phyloP scores from a whole-genome alignment of 2,329 filamentous ascomycete genomes.

The Diaporthe velutina region DNA sequence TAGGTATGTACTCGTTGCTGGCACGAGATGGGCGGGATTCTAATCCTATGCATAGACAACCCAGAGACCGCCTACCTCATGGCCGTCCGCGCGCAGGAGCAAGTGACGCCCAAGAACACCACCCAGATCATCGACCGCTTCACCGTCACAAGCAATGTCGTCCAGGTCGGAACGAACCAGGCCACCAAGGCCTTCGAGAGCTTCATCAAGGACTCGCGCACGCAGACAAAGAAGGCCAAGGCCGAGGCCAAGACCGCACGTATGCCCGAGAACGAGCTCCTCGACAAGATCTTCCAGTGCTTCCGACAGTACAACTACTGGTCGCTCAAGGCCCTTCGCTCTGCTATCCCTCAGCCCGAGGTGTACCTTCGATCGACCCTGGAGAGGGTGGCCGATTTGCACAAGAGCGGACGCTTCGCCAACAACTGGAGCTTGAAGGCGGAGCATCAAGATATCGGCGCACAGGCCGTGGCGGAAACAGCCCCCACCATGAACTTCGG shows the following conservation, averaged over 20 bases:
- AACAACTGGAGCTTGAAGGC: slow-evolving; percentile 87
- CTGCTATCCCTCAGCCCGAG: slow-evolving; percentile 86
- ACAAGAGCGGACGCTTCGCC: slow-evolving; percentile 86
- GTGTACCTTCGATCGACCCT: slow-evolving; percentile 90
- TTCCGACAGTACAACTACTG: slow-evolving; percentile 93
- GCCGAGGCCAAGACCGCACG: slow-evolving; percentile 88
- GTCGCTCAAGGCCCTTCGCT: slow-evolving; percentile 89
- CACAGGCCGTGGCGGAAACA: slow-evolving; percentile 60
- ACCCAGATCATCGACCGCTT: slow-evolving; percentile 64
- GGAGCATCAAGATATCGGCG: slow-evolving; percentile 65
- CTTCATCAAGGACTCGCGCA: slow-evolving; percentile 68
- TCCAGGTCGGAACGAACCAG: slow-evolving; percentile 68
- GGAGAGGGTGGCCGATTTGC: slow-evolving; percentile 84
- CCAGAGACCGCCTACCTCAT: slow-evolving; percentile 57
- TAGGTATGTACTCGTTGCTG: not conserved
- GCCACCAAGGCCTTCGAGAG: slow-evolving; percentile 59
- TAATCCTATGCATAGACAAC: slow-evolving; percentile 46
- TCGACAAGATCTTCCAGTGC: slow-evolving; percentile 85
- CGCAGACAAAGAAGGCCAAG: slow-evolving; percentile 69
- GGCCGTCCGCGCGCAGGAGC: slow-evolving; percentile 55
- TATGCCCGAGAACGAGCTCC: slow-evolving; percentile 87
- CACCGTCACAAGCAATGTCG: slow-evolving; percentile 65
- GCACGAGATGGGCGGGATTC: not conserved
- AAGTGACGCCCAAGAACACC: slow-evolving; percentile 63
- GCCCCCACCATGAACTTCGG: slow-evolving; percentile 63